Evolutionary conservation across 176 grass and related monocot genomes (phyloP), one percentile per base, ranked within the genome.

Genomic region (Oryza australiensis): DNA sequence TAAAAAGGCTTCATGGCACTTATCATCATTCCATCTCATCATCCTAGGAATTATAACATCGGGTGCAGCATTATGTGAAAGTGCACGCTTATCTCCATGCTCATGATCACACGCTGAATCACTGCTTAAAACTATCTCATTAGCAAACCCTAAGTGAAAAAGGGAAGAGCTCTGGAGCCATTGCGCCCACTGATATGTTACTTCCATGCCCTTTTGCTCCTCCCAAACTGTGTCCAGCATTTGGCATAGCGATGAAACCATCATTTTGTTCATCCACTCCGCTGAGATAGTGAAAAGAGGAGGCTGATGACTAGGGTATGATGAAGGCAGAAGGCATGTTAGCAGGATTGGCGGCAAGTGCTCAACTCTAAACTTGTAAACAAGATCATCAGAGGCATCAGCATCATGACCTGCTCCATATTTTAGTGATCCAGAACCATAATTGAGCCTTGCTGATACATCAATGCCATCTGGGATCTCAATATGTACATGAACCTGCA

Each of bases 21-120:
- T 89, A 35, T 79, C 79, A 26, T 89, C 78, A 68, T 91, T 87
- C 59, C 82, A 91, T 84, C 81, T 89, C 45, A 87, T 94, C 74
- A 94, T 82, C 67, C 80, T 89, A n/a, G 92, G 87, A 91, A 94
- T 94, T 72, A 84, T 66, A 55, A 78, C 63, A 83, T 91, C 92
- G 23, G 86, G 89, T 62, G 53, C 16, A 76, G 32, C 68, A 76
- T 57, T 67, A 70, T 73, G 73, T 43, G 81, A 34, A 85, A 80
- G 77, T 40, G 89, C 84, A 76, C 87, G 84, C 37, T 70, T 80
- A 84, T 91, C 88, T 60, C 62, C 73, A 51, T 5, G 26, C 67
- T 86, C 77, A 85, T 51, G 64, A 73, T 69, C 63, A 67, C 35
- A 72, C 3, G n/a, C 28, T 46, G 60, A 34, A 75, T 76, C 27